Evolutionary conservation across 1,284 basidiomycete genomes (phyloP), one percentile per base, ranked within the genome.

Genomic region (Moniliella sp.): DNA sequence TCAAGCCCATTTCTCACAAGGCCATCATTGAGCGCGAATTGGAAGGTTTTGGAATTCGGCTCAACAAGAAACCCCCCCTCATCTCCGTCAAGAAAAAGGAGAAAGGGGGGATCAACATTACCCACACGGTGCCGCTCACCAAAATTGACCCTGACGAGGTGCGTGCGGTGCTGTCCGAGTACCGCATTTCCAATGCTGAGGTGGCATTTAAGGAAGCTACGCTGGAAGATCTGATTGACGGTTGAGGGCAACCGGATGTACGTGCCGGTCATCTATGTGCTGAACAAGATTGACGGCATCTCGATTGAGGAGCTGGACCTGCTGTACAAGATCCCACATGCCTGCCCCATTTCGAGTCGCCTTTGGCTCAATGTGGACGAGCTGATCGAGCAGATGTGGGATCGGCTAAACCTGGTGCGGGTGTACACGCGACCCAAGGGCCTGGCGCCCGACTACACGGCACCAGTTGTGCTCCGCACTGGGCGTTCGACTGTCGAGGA

Each of bases 301-400:
- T 88, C 82, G 37, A 94, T 97, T 60, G 84, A 99, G 64, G 91
- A 99, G 64, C 73, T 99, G 25, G 86, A 97, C 62, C 70, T 97
- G 32, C 66, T 99, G 63, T 86, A 64, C 60, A 69, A 65, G 64
- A 94, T 97, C 46, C 91, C 91, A 11, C 73, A 81, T 63, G 83
- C 80, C 37, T 88, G 94, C 4, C 91, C 91, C 3, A 72, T 99
- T 57, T 84, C 80, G 11, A 84, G 81, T 5, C 72, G 73, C 42
- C 74, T 83, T 57, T 97, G 88, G 88, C 69, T 93, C 50, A 97
- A 97, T 64, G 68, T 97, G 48, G 91, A 97, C 62, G 91, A 99
- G 61, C 69, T 97, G 27, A 72, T 81, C 34, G 77, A 83, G 41
- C 57, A 56, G 32, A 61, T 62, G 50, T 62, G 61, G 61, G 37